phyloP scores from a whole-genome alignment of 2,329 filamentous ascomycete species.

The Trichoderma arundinaceum region DNA sequence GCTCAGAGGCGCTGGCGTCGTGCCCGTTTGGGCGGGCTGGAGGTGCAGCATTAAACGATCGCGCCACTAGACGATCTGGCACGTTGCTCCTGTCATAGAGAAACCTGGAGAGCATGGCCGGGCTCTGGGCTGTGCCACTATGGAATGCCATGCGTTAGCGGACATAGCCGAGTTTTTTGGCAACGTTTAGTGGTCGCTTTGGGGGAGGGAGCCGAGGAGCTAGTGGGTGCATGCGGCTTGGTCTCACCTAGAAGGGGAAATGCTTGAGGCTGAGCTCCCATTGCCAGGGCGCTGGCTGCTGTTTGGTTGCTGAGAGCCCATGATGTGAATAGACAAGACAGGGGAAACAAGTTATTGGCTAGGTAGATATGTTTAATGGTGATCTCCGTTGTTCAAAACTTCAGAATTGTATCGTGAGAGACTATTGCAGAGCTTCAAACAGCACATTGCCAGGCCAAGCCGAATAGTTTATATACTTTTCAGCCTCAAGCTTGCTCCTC shows the following conservation, averaged over 20 bases:
- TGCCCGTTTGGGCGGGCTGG: background rate
- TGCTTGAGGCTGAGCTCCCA: conserved; percentile 21
- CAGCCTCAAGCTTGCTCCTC: background rate
- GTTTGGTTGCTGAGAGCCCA: conserved; percentile 11
- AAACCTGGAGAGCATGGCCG: conserved; percentile 22
- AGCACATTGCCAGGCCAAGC: background rate
- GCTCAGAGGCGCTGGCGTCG: conserved; percentile 2
- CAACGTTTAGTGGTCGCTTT: conserved; percentile 9
- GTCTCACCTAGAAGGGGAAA: conserved; percentile 9
- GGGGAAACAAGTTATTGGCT: too few species aligned
- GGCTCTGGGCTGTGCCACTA: conserved; percentile 19
- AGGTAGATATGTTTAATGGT: background rate
- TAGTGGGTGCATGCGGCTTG: conserved; percentile 7
- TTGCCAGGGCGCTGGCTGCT: background rate
- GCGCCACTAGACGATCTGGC: conserved; percentile 29
- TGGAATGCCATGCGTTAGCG: conserved; percentile 21
- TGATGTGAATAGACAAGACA: conserved; percentile 1
- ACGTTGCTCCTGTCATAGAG: conserved; percentile 25
- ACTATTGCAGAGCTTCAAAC: background rate
- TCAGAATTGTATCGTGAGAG: background rate
- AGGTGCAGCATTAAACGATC: conserved; percentile 15
- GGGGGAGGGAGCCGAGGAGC: conserved; percentile 2
- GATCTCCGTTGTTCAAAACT: background rate
- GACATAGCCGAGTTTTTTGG: conserved; percentile 13
- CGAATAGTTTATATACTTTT: background rate